Evolutionary conservation across 192 early-diverging fungal species (phyloP).

Genomic region (Gaertneriomyces sp.): DNA sequence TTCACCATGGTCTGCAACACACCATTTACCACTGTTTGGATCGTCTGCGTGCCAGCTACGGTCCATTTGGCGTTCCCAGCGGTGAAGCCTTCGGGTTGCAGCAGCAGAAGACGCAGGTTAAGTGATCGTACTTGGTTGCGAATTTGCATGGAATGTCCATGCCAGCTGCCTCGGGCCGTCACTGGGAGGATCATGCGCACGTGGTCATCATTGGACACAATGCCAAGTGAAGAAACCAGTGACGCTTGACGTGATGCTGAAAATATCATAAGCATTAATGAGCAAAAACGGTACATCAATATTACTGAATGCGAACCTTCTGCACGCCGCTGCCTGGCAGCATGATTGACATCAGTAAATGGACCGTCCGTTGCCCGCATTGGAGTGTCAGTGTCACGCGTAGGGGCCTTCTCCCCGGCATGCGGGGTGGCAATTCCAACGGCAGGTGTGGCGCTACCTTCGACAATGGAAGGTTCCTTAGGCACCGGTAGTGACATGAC

Average conservation of each 20-base stretch:
- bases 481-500: no score
- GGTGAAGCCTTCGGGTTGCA: background rate
- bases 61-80: conserved; percentile 26
- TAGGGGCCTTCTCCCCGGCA: no score
- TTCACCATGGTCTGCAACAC: background rate
- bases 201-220: conserved; percentile 32
- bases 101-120: conserved; percentile 39
- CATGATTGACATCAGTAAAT: no score
- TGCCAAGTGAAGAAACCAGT: conserved; percentile 25
- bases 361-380: no score
- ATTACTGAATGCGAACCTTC: no score
- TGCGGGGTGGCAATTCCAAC: no score
- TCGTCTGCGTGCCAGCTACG: conserved; percentile 26
- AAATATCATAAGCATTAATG: no score
- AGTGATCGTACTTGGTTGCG: conserved; percentile 19
- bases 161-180: conserved; percentile 9
- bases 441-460: no score
- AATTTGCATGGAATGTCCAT: conserved; percentile 26
- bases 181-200: conserved; percentile 30
- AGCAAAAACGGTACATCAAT: no score
- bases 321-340: no score
- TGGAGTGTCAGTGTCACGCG: no score
- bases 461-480: no score
- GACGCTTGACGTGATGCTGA: background rate
- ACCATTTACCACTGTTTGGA: background rate